Base-by-base conservation (phyloP, 768 basidiomycete species). In the Leccinum longicurvipes region DNA sequence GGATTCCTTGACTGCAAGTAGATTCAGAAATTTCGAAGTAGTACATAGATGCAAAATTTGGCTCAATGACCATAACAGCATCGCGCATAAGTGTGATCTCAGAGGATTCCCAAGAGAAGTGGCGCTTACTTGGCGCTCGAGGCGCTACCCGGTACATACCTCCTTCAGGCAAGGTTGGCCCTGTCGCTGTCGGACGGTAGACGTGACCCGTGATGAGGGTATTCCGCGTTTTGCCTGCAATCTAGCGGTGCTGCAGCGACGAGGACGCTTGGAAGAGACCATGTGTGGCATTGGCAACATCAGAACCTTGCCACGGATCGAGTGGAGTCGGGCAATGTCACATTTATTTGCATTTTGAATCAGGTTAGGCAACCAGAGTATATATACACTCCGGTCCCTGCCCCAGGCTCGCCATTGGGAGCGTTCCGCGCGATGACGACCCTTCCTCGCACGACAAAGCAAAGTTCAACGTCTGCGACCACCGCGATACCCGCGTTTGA, bases 1-100 rank as follows among this genome's bases (percentile, higher is more conserved):
- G 84, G 84, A 10, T 85, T 87, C 78, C 76, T 77, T 27, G 82
- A 85, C 64, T 79, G 80, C 73, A 67, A 72, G 61, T 73, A 62
- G 56, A 57, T 42, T 29, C 12, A n/a, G 34, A 27, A 25, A 10
- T n/a, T 21, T 29, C 27, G 17, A 47, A 45, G 24, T 53, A 61
- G 63, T 49, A n/a, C n/a, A n/a, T n/a, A 52, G 29, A 44, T 48
- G 21, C 6, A 1, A 25, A 36, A 36, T n/a, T 17, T 21, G 24
- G 31, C 4, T 24, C 44, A 19, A 27, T 49, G 24, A 27, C 24
- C 23, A 25, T 46, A 49, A 50, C 15, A 24, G 27, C 39, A 41
- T 29, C 39, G 8, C 14, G 34, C 11, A 57, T 27, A n/a, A 34
- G 14, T 24, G 24, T 25, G 21, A 24, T 28, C 23, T 42, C 34